phyloP scores from a whole-genome alignment of 2,329 filamentous ascomycete genomes.

The Boeremia exigua region DNA sequence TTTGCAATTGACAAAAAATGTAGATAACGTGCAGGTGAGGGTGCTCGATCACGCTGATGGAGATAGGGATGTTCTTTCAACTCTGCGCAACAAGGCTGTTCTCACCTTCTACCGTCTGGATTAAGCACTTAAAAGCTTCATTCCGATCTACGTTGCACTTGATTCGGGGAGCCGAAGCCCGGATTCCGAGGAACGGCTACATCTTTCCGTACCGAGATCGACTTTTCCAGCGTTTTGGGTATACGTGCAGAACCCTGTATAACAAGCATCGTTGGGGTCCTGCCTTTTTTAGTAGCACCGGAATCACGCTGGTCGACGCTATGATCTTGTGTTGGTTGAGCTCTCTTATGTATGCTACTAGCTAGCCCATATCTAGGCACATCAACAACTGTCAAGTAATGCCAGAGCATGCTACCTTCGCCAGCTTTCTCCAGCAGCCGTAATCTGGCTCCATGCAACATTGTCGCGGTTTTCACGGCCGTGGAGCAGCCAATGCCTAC shows the following conservation, averaged over 20 bases:
- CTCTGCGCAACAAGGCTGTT: not conserved
- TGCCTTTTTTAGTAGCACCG: not conserved
- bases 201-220: conserved; percentile 22
- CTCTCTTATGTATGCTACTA: not conserved
- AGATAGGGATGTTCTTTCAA: not conserved
- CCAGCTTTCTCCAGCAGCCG: not conserved
- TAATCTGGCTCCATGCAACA: not conserved
- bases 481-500: conserved; percentile 4
- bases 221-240: not conserved
- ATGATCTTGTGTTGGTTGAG: not conserved
- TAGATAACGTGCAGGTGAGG: not conserved
- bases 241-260: not conserved
- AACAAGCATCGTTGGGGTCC: no score
- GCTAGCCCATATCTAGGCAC: no score
- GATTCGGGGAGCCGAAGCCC: conserved; percentile 33
- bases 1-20: not conserved
- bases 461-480: conserved; percentile 2
- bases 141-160: conserved; percentile 16
- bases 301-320: not conserved
- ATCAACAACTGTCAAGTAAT: not conserved
- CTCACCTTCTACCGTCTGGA: no score
- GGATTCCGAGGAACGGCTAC: conserved; percentile 18
- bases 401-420: not conserved
- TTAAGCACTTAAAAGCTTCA: not conserved
- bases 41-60: not conserved